A percentile compares a stretch with the other conserved stretches of the same genome.
Conservation (phyloP, 139 green algal genomes). For the Pseudopediastrum boryanum region DNA sequence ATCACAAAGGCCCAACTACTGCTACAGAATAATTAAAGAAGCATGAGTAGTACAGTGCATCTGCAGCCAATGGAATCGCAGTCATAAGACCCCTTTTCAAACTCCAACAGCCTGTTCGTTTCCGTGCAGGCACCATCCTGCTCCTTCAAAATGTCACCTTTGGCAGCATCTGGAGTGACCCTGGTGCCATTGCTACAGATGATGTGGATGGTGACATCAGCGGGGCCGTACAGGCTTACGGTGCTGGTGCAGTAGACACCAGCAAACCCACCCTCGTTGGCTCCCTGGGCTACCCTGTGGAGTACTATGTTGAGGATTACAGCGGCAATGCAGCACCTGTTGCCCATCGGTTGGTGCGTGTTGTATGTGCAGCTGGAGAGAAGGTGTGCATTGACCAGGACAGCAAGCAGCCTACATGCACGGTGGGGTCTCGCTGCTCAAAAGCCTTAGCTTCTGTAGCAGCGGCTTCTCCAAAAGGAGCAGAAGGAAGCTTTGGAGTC, state of each 20-base stretch:
- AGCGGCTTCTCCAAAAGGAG: no score
- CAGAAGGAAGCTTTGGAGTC: no score
- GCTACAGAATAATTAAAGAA: no score
- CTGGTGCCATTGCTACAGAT: constrained; percentile 45
- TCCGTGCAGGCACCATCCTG: constrained; percentile 9
- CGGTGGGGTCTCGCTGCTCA: no score
- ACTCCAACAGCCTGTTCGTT: not conserved
- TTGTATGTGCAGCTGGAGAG: constrained; percentile 38
- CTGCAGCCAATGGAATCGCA: no score
- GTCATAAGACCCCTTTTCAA: no score
- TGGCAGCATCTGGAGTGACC: constrained; percentile 32
- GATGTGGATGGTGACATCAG: constrained; percentile 47
- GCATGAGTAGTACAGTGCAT: no score
- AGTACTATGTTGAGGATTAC: constrained; percentile 45
- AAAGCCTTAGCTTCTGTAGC: no score
- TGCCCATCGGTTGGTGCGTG: constrained; percentile 29
- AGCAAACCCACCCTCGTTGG: constrained; percentile 31
- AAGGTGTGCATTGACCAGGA: constrained; percentile 27
- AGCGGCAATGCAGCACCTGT: constrained; percentile 42
- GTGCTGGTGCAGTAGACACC: constrained; percentile 43
- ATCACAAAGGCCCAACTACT: no score
- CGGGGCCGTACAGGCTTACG: constrained; percentile 32
- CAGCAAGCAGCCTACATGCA: constrained; percentile 30
- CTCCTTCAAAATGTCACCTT: constrained; percentile 43
- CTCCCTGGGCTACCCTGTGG: constrained; percentile 32